Base-by-base conservation (phyloP, 306 rosid species). In the Boehmeria nivea region DNA sequence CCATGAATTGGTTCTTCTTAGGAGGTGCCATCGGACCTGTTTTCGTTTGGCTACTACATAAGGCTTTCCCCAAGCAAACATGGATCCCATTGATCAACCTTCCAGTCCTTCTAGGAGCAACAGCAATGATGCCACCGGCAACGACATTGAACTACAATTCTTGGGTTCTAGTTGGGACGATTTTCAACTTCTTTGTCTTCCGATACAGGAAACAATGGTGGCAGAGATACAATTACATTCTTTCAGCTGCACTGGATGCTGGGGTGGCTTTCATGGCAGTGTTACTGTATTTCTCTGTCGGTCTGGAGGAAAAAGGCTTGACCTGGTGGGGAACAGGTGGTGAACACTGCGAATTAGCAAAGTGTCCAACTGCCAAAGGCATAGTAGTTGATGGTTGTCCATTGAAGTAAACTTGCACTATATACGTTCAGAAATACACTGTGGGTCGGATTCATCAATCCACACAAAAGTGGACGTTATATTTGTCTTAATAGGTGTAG, bases 231-330 rank as follows among this genome's bases (percentile, higher is more conserved):
- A 87, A 87, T 70, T 82, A 87, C 65, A 69, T 84, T 69, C 80
- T 87, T 13, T 87, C 96, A 23, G 89, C 89, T 3, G 94, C 94
- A 67, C 62, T 88, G 51, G 96, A 88, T 67, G 88, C 85, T 5
- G 96, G 96, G 5, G 83, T 88, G 63, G 94, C 96, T 64, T 84
- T 88, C 61, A 88, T 88, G 96, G 85, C 74, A 3, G 80, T 88
- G 23, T 10, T 88, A 18, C 54, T 84, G 33, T 87, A 79, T 66
- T 81, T 82, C 37, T 60, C 83, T 5, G 43, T 84, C 6, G 74
- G 87, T 31, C 42, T 84, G 64, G 96, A 79, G 46, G 61, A 78
- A 13, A 79, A 16, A 62, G 54, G 63, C n/a, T 4, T 84, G 21
- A 17, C 14, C 28, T 84, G 96, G 96, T 87, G 96, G 96, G 94